A percentile compares a stretch with the other conserved stretches of the same genome.
Evolutionary conservation across 1,284 basidiomycete species (phyloP).

Genomic region (Ustilago curta): DNA sequence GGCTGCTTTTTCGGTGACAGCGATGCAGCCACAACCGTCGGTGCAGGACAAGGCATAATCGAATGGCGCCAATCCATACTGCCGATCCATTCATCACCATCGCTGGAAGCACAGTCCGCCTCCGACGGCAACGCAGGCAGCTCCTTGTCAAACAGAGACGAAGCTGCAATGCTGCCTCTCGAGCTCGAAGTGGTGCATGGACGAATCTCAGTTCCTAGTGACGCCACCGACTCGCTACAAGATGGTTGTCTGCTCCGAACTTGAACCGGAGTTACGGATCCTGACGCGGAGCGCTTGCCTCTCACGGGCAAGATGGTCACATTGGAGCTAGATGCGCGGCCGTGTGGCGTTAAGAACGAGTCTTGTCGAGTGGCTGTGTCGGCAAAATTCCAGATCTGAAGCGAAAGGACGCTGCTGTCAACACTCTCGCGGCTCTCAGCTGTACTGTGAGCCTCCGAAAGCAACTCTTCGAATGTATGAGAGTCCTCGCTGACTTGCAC

Average conservation of each 20-base stretch:
- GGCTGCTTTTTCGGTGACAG: not conserved
- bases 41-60: not conserved
- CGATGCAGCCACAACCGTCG: not conserved
- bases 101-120: not conserved
- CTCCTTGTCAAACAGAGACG: constrained; percentile 33
- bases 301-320: no score
- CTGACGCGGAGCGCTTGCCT: not conserved
- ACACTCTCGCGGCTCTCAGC: constrained; percentile 20
- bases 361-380: constrained; percentile 2
- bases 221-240: constrained; percentile 6
- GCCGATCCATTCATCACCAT: constrained; percentile 8
- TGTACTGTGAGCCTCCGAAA: not conserved
- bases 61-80: constrained; percentile 9
- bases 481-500: not conserved
- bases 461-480: not conserved
- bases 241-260: constrained; percentile 16
- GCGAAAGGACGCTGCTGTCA: constrained; percentile 18
- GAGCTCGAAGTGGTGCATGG: constrained; percentile 18
- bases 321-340: not conserved
- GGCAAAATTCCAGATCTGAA: constrained; percentile 15
- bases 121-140: constrained; percentile 14
- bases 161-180: constrained; percentile 9
- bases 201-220: not conserved
- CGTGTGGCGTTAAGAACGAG: constrained; percentile 9
- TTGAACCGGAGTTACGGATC: not conserved